Conservation (phyloP, 2,329 filamentous ascomycete species). For the Elsinoe fawcettii region DNA sequence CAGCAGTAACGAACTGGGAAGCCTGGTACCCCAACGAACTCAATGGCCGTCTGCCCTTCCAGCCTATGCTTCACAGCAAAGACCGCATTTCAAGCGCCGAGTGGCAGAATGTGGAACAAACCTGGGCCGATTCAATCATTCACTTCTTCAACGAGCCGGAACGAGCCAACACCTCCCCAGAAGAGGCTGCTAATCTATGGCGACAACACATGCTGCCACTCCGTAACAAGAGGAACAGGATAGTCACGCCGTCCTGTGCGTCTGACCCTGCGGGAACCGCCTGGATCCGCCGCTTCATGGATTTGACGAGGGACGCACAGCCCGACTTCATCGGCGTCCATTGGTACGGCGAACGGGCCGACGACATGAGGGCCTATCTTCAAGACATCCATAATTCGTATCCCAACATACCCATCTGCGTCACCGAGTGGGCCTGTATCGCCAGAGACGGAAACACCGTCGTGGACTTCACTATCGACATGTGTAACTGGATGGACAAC, state of each 20-base stretch:
- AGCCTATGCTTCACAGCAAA: slow-evolving; percentile 37
- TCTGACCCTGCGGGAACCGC: slow-evolving; percentile 32
- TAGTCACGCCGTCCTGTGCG: slow-evolving; percentile 35
- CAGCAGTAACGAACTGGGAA: slow-evolving; percentile 37
- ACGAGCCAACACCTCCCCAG: slow-evolving; percentile 29
- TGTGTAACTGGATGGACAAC: slow-evolving; percentile 39
- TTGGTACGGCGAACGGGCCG: slow-evolving; percentile 35
- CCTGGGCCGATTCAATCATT: slow-evolving; percentile 32
- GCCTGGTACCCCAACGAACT: slow-evolving; percentile 36
- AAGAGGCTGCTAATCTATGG: slow-evolving; percentile 34
- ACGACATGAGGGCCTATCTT: slow-evolving; percentile 33
- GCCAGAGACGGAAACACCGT: slow-evolving; percentile 34
- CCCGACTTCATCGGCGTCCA: slow-evolving; percentile 40
- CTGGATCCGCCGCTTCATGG: slow-evolving; percentile 40
- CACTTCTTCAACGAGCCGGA: slow-evolving; percentile 44
- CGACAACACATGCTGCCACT: slow-evolving; percentile 32
- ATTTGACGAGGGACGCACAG: slow-evolving; percentile 26
- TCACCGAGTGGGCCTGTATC: slow-evolving; percentile 38
- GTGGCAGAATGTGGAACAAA: slow-evolving; percentile 22
- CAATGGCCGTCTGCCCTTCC: slow-evolving; percentile 31
- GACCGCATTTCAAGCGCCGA: no score
- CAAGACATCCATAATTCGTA: slow-evolving; percentile 32
- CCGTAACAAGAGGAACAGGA: slow-evolving; percentile 22
- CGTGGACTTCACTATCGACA: slow-evolving; percentile 32
- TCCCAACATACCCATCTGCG: slow-evolving; percentile 29